Evolutionary conservation across 345 rosid species (phyloP), one percentile per base, ranked within the genome.

Genomic region (Cochlearia excelsa): DNA sequence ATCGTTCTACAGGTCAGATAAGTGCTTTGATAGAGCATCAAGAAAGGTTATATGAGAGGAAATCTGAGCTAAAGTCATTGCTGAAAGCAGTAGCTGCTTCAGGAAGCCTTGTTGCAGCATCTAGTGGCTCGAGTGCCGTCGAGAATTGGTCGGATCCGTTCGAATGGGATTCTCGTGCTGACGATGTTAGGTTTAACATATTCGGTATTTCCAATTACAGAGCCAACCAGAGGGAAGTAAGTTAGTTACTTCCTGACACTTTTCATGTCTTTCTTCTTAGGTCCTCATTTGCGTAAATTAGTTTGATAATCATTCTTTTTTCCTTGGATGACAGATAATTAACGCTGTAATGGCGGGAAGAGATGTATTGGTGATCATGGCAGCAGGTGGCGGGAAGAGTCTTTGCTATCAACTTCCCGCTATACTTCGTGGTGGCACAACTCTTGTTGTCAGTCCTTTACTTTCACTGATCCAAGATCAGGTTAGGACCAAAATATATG

Each of bases 351-450:
- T 84, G 95, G 77, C 88, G 53, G 86, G 84, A 68, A 79, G 82
- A 64, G 93, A 92, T 77, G 93, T 86, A 30, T 72, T 92, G 51
- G 95, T 92, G 57, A 88, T 92, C 73, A 92, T 86, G 98, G 97
- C 98, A 55, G 93, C 97, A 26, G 97, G 98, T 69, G 93, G 98
- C 16, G 98, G 98, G 66, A 92, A 92, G 82, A 92, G 98, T 75
- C 87, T 92, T 28, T 92, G 97, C 63, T 92, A 92, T 74, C 97
- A 88, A 72, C 98, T 92, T 69, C 98, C 95, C 0, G 87, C 97
- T 37, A 52, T 92, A 39, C 87, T 86, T 67, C 80, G 72, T 42
- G 74, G 77, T 45, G 95, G 95, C 47, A 69, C 88, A 64, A 78
- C 84, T 40, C 93, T 92, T 58, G 97, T 92, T 75, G 81, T 92